phyloP scores from a whole-genome alignment of 2,329 filamentous ascomycete genomes.

The Calonectria naviculata region DNA sequence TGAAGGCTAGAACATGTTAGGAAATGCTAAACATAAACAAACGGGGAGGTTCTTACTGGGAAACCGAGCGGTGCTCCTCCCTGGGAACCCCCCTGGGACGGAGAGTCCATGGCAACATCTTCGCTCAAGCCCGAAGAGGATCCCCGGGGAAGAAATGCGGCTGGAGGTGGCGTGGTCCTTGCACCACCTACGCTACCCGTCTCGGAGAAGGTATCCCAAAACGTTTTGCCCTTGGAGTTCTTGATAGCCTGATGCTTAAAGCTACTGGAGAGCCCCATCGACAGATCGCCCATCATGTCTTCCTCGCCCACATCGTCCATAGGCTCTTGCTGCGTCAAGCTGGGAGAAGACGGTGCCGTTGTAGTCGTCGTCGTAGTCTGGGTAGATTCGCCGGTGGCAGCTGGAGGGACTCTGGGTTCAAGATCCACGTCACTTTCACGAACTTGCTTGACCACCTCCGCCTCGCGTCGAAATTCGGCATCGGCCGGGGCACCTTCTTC shows the following conservation, averaged over 20 bases:
- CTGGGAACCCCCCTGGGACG: conserved; percentile 46
- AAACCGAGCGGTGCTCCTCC: not conserved
- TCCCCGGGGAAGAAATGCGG: conserved; percentile 68
- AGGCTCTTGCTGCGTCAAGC: conserved; percentile 70
- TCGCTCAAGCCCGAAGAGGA: conserved; percentile 73
- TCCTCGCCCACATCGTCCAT: conserved; percentile 79
- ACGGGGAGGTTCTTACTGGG: not conserved
- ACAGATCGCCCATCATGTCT: conserved; percentile 70
- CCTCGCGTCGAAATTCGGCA: conserved; percentile 88
- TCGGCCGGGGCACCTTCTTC: conserved; percentile 92
- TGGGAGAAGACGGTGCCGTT: conserved; percentile 77
- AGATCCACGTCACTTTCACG: conserved; percentile 85
- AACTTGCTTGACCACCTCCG: conserved; percentile 95
- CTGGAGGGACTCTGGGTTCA: conserved; percentile 54
- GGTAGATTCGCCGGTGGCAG: conserved; percentile 55
- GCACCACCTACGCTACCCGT: conserved; percentile 64
- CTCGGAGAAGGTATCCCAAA: conserved; percentile 84
- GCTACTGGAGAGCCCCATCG: conserved; percentile 65
- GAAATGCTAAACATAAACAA: not conserved
- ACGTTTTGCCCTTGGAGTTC: conserved; percentile 76
- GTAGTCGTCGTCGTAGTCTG: conserved; percentile 65
- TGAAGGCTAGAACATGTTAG: conserved; percentile 32
- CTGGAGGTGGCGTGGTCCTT: conserved; percentile 73
- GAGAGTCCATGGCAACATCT: conserved; percentile 80
- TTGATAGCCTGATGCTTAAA: conserved; percentile 81